Conservation (phyloP, 1,284 basidiomycete genomes). For the Puccinia brachypodii region DNA sequence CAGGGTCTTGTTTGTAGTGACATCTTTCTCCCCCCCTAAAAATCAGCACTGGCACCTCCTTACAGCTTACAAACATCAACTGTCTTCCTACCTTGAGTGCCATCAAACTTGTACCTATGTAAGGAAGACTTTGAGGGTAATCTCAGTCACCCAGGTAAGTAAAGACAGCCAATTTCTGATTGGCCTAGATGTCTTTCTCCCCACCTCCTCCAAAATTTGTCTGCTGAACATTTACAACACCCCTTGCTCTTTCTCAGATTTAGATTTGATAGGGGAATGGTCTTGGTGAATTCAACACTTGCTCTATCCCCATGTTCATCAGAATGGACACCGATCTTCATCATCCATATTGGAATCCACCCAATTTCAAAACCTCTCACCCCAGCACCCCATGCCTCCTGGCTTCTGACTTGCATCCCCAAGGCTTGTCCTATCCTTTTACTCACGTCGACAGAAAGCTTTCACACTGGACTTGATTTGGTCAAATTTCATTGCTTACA, state of each 20-base stretch:
- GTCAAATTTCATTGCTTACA: neutral
- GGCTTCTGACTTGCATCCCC: neutral
- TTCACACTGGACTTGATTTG: neutral
- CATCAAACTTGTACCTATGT: neutral
- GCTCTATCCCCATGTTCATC: neutral
- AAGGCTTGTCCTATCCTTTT: neutral
- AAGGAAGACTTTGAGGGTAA: neutral
- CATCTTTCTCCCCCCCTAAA: neutral
- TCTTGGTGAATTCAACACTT: neutral
- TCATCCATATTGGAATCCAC: neutral
- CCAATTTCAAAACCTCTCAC: neutral
- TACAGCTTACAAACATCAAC: neutral
- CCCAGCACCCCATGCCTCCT: neutral
- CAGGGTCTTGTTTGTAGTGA: too few relatives aligned
- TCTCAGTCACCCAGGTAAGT: neutral
- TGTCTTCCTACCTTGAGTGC: neutral
- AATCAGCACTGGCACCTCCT: neutral
- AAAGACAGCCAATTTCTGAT: neutral
- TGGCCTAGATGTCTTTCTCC: neutral
- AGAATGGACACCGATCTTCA: slow-evolving; percentile 1
- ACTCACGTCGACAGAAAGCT: neutral
- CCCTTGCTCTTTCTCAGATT: neutral
- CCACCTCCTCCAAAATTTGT: neutral
- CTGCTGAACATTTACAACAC: slow-evolving; percentile 4
- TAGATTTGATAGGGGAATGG: neutral